A percentile compares a stretch with the other conserved stretches of the same genome.
These are phyloP conservation scores for Mycena galericulata DNA, from an alignment of 768 basidiomycete species.

Conservation along the genomic window DNA sequence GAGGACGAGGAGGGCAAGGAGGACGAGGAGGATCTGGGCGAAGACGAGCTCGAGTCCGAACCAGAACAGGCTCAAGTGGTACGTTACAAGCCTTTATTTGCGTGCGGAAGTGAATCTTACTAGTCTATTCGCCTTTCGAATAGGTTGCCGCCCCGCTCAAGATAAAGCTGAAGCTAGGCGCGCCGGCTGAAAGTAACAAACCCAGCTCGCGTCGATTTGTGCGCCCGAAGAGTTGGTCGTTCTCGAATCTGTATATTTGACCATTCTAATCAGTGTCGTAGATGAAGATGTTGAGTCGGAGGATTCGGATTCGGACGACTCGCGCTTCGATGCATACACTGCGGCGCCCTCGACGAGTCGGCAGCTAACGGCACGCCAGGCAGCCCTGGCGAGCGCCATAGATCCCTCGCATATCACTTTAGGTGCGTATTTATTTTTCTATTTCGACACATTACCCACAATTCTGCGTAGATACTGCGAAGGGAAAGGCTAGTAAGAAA, in stretches of 20 bases:
- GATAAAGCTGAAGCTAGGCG: conserved; percentile 33
- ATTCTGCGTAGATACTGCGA: neutral
- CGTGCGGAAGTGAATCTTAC: neutral
- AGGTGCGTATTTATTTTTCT: conserved; percentile 43
- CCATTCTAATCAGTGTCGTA: conserved; percentile 19
- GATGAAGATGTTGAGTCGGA: conserved; percentile 54
- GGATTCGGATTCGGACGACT: conserved; percentile 44
- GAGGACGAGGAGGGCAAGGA: conserved; percentile 3
- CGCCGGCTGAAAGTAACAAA: conserved; percentile 4
- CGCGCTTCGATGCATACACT: conserved; percentile 34
- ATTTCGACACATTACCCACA: neutral
- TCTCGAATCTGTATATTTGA: no score
- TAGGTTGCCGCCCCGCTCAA: conserved; percentile 13
- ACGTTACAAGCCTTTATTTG: neutral
- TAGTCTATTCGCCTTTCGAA: neutral
- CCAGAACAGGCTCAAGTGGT: conserved; percentile 16
- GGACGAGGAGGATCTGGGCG: conserved; percentile 21
- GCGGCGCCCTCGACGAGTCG: conserved; percentile 31
- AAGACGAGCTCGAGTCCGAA: conserved; percentile 35
- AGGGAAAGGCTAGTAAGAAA: conserved; percentile 51
- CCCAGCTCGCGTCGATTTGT: conserved; percentile 8
- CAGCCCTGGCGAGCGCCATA: conserved; percentile 60
- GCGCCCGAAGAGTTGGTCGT: conserved; percentile 10
- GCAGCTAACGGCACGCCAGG: conserved; percentile 57
- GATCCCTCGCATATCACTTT: conserved; percentile 59